Evolutionary conservation across 2,329 filamentous ascomycete genomes (phyloP), one percentile per base, ranked within the genome.

Genomic region (Dactylellina parvicollis): DNA sequence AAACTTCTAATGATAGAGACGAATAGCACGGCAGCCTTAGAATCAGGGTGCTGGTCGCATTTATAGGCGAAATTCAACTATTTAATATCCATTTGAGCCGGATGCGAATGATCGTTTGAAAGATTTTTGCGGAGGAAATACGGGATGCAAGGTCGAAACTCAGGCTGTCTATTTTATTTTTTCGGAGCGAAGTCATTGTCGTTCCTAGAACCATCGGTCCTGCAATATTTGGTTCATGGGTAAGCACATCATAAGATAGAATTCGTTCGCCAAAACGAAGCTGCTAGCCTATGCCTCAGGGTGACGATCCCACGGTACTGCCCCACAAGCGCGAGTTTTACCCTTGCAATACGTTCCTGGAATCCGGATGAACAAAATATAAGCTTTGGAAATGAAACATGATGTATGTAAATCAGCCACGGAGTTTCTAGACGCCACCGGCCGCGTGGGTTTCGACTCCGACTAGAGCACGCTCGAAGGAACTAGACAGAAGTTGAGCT

Each of bases 271-370:
- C 28, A 18, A 18, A 50, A 8, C 47, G 2, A 1, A 32, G 47
- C 10, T 12, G 20, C 18, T 34, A 32, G 28, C 26, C 32, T 36
- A 22, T 38, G 14, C 9, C 30, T 28, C 8, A n/a, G 30, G n/a
- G 7, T 9, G 10, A 10, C 18, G 49, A n/a, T n/a, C 34, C 55
- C 26, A 46, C 56, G 65, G 56, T 44, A 36, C 44, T 52, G 18
- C 16, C 34, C 49, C 59, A 52, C 66, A 57, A 44, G 36, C 26
- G 66, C 59, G 32, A 54, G 34, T 22, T 52, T 46, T 44, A 57
- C 40, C 57, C 54, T 42, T 62, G 66, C 30, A 34, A 57, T 60
- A 10, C 9, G 57, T 72, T 52, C 66, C 66, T 72, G 59, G 26
- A 40, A 40, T 36, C 24, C 59, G 46, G 46, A 14, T n/a, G 44